phyloP scores from a whole-genome alignment of 371 early-diverging fungal species.

The Saksenaea oblongispora region DNA sequence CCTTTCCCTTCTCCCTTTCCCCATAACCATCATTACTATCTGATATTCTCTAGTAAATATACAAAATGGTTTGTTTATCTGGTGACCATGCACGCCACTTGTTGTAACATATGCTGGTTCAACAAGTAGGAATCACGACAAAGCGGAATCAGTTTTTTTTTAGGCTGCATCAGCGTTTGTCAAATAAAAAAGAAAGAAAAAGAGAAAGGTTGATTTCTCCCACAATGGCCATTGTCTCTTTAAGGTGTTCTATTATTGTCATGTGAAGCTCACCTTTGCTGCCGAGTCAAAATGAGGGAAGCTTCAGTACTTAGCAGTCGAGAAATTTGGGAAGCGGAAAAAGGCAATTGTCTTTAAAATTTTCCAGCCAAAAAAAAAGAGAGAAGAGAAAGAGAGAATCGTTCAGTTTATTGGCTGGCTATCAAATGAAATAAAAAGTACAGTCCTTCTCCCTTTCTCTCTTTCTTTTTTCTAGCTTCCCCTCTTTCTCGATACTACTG shows the following conservation, averaged over 20 bases:
- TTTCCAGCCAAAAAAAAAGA: not conserved
- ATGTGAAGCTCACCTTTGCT: not conserved
- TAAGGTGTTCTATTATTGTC: not conserved
- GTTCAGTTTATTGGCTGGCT: conserved; percentile 4
- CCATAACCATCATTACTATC: not conserved
- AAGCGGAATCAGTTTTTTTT: not conserved
- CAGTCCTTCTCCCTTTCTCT: not conserved
- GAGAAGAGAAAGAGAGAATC: not conserved
- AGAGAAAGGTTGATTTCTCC: not conserved
- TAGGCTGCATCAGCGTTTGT: not conserved
- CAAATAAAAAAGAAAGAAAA: not conserved
- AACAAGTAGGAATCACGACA: conserved; percentile 2
- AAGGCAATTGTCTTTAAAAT: conserved; percentile 1
- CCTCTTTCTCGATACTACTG: not conserved
- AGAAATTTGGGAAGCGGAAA: conserved; percentile 5
- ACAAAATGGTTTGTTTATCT: not conserved
- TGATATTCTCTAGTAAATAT: not conserved
- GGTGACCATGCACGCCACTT: not conserved
- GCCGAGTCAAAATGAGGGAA: conserved; percentile 1
- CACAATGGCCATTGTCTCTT: not conserved
- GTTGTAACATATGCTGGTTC: not conserved
- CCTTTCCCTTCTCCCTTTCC: not conserved
- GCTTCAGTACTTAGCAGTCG: conserved; percentile 2
- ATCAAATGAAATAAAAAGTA: not conserved
- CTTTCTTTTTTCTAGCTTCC: not conserved